phyloP scores from a whole-genome alignment of 2,329 filamentous ascomycete genomes.

The Penicillium thymicola region DNA sequence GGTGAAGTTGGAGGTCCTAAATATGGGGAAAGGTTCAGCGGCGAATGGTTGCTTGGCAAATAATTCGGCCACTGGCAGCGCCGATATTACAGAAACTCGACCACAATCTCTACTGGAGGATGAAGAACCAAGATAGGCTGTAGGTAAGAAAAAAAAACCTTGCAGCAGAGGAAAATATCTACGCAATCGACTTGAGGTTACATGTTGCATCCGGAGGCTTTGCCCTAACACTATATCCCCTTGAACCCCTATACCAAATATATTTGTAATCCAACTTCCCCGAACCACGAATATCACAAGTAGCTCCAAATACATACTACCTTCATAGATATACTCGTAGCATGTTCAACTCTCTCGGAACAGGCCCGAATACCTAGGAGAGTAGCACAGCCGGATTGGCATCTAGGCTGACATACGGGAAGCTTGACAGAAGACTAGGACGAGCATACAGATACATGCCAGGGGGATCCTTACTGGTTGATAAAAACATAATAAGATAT shows the following conservation, averaged over 20 bases:
- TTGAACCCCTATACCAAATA: not conserved
- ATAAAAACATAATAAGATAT: not conserved
- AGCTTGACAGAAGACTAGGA: not conserved
- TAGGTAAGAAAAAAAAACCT: not conserved
- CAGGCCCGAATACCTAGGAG: slow-evolving; percentile 1
- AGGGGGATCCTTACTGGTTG: not conserved
- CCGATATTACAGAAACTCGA: slow-evolving; percentile 12
- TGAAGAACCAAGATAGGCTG: not conserved
- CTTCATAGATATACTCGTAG: not conserved
- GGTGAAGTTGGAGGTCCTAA: slow-evolving; percentile 18
- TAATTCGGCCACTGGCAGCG: slow-evolving; percentile 14
- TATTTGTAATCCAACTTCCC: too few relatives aligned
- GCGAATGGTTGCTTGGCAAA: slow-evolving; percentile 31
- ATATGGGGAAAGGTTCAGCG: slow-evolving; percentile 33
- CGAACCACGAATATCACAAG: not conserved
- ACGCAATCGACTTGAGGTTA: slow-evolving; percentile 1
- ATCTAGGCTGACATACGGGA: not conserved
- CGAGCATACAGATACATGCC: not conserved
- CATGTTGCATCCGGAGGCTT: not conserved
- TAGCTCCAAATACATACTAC: not conserved
- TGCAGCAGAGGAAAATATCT: not conserved
- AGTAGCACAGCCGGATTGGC: slow-evolving; percentile 6
- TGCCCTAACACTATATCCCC: not conserved
- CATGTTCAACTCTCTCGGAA: not conserved
- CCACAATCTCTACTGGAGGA: not conserved